These are phyloP conservation scores for Neophaeococcomyces mojaviensis DNA, from an alignment of 2,329 filamentous ascomycete genomes.

Conservation along the genomic window DNA sequence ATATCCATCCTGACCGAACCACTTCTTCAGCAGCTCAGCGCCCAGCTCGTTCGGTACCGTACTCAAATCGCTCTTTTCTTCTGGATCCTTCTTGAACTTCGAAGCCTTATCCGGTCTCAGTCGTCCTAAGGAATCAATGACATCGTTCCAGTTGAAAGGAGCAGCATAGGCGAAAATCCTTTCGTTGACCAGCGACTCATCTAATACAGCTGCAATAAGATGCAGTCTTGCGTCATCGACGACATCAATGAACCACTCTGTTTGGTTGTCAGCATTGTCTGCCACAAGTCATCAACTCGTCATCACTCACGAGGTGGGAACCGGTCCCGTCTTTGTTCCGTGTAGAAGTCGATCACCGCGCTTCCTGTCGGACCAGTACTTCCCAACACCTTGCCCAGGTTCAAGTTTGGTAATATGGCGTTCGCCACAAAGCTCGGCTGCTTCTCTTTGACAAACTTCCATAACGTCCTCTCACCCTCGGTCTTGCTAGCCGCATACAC, in stretches of 20 bases:
- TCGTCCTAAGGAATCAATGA: conserved; percentile 32
- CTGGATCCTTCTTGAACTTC: conserved; percentile 9
- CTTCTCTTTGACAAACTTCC: conserved; percentile 32
- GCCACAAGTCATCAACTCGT: not conserved
- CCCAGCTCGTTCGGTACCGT: conserved; percentile 12
- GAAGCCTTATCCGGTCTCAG: conserved; percentile 29
- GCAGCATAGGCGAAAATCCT: conserved; percentile 49
- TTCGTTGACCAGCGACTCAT: conserved; percentile 40
- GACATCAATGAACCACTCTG: conserved; percentile 29
- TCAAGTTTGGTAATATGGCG: conserved; percentile 16
- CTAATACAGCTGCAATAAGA: conserved; percentile 41
- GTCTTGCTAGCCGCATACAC: conserved; percentile 37
- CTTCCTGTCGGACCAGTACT: conserved; percentile 10
- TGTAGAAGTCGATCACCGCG: conserved; percentile 21
- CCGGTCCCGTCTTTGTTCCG: not conserved
- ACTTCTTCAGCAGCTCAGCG: conserved; percentile 15
- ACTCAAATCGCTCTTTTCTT: conserved; percentile 16
- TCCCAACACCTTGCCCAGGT: conserved; percentile 12
- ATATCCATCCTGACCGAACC: conserved; percentile 13
- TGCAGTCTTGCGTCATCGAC: conserved; percentile 47
- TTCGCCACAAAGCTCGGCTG: conserved; percentile 25
- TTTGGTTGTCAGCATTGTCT: no score
- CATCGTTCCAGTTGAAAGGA: conserved; percentile 40
- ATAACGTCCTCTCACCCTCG: conserved; percentile 31
- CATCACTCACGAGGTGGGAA: conserved; percentile 8